phyloP scores from a whole-genome alignment of 805 yeast genomes.

The Candida sonorensis region DNA sequence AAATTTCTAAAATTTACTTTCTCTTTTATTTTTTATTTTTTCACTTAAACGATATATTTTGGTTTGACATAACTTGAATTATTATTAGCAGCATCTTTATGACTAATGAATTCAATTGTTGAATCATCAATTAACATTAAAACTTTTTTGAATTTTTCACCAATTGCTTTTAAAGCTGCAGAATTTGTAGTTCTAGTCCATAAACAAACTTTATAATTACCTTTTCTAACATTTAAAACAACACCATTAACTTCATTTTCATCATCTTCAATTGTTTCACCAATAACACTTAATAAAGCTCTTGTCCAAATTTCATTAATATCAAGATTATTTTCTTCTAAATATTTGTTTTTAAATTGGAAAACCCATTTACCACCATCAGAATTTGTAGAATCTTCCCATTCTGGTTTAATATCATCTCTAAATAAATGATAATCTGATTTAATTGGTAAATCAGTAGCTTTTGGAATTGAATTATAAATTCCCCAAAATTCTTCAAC shows the following conservation, averaged over 20 bases:
- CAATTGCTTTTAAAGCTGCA: slow-evolving; percentile 60
- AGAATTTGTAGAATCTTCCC: slow-evolving; percentile 89
- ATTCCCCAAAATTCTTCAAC: slow-evolving; percentile 99
- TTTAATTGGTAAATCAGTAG: slow-evolving; percentile 81
- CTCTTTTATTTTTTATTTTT: too few species aligned
- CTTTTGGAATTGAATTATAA: slow-evolving; percentile 87
- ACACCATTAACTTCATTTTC: slow-evolving; percentile 90
- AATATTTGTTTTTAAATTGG: slow-evolving; percentile 56
- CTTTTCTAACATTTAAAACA: slow-evolving; percentile 81
- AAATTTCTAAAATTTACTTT: too few species aligned
- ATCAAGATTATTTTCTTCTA: slow-evolving; percentile 31
- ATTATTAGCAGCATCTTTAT: slow-evolving; percentile 37
- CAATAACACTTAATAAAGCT: slow-evolving; percentile 82
- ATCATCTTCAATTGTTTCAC: slow-evolving; percentile 84
- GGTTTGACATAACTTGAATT: slow-evolving; percentile 1
- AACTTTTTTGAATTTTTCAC: slow-evolving; percentile 81
- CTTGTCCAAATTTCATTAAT: slow-evolving; percentile 91
- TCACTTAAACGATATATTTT: slow-evolving; percentile 11
- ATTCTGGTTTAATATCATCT: slow-evolving; percentile 92
- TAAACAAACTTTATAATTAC: slow-evolving; percentile 75
- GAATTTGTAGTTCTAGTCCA: slow-evolving; percentile 86
- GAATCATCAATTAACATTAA: slow-evolving; percentile 69
- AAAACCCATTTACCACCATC: slow-evolving; percentile 94
- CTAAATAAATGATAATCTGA: slow-evolving; percentile 95
- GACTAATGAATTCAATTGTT: slow-evolving; percentile 73